Conservation (phyloP, 2,329 filamentous ascomycete species). For the Exophiala xenobiotica region DNA sequence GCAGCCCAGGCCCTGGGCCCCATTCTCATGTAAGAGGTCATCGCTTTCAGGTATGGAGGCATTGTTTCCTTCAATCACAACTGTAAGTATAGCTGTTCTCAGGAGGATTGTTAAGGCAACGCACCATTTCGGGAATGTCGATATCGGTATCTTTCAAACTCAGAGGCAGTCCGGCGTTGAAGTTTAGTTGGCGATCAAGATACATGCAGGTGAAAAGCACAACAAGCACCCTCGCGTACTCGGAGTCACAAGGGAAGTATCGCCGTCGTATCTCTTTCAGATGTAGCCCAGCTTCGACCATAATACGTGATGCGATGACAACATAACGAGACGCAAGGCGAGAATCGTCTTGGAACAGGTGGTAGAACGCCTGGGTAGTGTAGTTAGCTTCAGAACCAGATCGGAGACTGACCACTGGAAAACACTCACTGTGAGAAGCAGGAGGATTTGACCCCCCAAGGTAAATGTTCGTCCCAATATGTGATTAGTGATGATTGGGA, state of each 20-base stretch:
- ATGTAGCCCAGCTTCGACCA: constrained; percentile 17
- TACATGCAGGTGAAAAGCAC: constrained; percentile 12
- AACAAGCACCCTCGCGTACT: constrained; percentile 8
- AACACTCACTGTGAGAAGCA: constrained; percentile 13
- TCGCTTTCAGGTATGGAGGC: constrained; percentile 13
- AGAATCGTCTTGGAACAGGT: constrained; percentile 14
- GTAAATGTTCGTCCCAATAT: constrained; percentile 12
- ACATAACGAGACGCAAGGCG: constrained; percentile 16
- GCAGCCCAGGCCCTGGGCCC: constrained; percentile 14
- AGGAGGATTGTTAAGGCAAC: neutral
- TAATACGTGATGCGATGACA: constrained; percentile 9
- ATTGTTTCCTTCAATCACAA: constrained; percentile 7
- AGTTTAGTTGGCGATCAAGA: constrained; percentile 18
- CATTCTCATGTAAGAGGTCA: constrained; percentile 14
- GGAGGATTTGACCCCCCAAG: constrained; percentile 9
- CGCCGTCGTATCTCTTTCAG: constrained; percentile 6
- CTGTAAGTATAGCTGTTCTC: neutral
- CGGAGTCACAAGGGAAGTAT: neutral
- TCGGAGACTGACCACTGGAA: neutral
- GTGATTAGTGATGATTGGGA: constrained; percentile 3
- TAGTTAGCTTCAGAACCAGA: neutral
- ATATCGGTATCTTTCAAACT: constrained; percentile 15
- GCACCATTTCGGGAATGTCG: constrained; percentile 14
- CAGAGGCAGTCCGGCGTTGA: constrained; percentile 16
- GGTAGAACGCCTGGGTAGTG: constrained; percentile 8